These are phyloP conservation scores for Malus sylvestris DNA, from an alignment of 306 rosid genomes.

Conservation along the genomic window DNA sequence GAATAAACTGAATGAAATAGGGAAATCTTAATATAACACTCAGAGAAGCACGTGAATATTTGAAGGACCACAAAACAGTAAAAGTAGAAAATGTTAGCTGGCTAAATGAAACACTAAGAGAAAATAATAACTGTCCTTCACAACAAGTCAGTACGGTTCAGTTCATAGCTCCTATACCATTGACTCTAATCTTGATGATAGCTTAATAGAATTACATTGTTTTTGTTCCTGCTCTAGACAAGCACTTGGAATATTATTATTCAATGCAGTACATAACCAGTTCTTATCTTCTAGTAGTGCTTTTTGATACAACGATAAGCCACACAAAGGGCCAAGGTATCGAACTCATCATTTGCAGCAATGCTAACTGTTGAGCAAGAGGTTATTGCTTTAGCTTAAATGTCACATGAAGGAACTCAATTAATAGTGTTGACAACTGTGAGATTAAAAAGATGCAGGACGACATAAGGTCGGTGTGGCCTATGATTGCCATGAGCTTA, in stretches of 20 bases:
- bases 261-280: background rate
- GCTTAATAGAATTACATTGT: background rate
- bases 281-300: background rate
- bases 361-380: background rate
- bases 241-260: background rate
- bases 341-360: background rate
- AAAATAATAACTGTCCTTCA: background rate
- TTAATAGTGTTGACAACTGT: background rate
- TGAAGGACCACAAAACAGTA: background rate
- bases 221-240: background rate
- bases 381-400: background rate
- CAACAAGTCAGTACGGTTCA: background rate
- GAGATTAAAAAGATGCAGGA: background rate
- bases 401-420: background rate
- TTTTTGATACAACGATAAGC: background rate
- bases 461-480: background rate
- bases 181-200: background rate
- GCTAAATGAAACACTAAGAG: background rate
- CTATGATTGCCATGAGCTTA: background rate
- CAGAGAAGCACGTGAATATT: background rate
- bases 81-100: background rate
- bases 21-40: too few species aligned
- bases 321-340: background rate
- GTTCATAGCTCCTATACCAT: background rate
- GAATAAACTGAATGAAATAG: too few species aligned